Conservation (phyloP, 2,329 filamentous ascomycete genomes). For the Periglandula ipomoeae region DNA sequence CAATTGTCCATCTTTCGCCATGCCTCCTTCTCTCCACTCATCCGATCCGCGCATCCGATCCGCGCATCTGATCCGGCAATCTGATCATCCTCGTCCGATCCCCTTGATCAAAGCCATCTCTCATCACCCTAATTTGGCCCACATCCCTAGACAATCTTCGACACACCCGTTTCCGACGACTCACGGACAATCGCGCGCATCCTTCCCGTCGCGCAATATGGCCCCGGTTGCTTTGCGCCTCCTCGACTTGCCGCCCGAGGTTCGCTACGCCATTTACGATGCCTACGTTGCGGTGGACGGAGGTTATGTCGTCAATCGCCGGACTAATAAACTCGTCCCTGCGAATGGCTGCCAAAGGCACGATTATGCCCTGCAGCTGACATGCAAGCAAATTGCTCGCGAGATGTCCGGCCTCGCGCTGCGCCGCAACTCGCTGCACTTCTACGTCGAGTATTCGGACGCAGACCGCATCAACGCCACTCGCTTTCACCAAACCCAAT, state of each 20-base stretch:
- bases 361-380: neutral
- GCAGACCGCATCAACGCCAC: neutral
- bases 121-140: no score
- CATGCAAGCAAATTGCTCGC: neutral
- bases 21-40: no score
- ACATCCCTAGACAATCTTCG: no score
- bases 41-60: no score
- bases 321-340: neutral
- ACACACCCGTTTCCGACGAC: no score
- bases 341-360: neutral
- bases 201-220: neutral
- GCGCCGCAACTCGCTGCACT: neutral
- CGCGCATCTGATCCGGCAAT: no score
- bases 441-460: neutral
- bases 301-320: neutral
- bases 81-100: no score
- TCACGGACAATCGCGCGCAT: no score
- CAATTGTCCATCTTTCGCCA: no score
- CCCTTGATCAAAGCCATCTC: no score
- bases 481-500: neutral
- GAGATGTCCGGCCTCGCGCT: neutral
- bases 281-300: neutral
- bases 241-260: neutral
- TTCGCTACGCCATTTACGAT: neutral
- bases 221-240: neutral